Evolutionary conservation across 352 stramenopile species (phyloP), one percentile per base, ranked within the genome.

Genomic region (Globisporangium splendens): DNA sequence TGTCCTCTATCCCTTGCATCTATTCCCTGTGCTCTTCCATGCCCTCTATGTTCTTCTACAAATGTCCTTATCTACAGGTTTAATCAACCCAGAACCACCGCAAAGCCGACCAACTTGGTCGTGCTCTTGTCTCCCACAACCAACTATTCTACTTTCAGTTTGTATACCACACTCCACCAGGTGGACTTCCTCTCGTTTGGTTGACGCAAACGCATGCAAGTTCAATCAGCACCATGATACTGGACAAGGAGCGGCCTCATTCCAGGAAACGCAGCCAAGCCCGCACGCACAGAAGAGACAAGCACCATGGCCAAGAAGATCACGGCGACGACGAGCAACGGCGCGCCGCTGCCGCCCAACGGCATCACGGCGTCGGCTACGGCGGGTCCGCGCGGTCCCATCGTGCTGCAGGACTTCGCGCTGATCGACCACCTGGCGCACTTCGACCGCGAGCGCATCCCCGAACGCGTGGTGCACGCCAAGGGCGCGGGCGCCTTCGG

Each of bases 391-490:
- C 66, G 69, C 12, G 85, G 85, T 17, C 83, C 81, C 15, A 75
- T 89, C 55, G 65, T 89, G 58, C 69, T 93, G 11, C 54, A 95
- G 69, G 90, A 97, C 68, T 94, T 95, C 56, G 86, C 78, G 14
- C 73, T 97, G 28, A 77, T 96, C 31, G 90, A 97, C 69, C 81
- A 95, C 63, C 63, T 97, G 46, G 75, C 87, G n/a, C 86, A 97
- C 66, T 97, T 97, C 63, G 89, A 98, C 68, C 86, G 88, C 46
- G 91, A 98, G 65, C 82, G 90, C 15, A 95, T 97, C 56, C 91
- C 91, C 0, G 91, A 97, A 72, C 84, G 91, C 33, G 90, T 97
- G 17, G 91, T 97, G 28, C 91, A 98, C 66, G 89, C 90, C 53
- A 96, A 96, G 58, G 90, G 89, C 8, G 77, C 77, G 28, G 88